phyloP scores from a whole-genome alignment of 306 rosid genomes.

The Malus sieversii region DNA sequence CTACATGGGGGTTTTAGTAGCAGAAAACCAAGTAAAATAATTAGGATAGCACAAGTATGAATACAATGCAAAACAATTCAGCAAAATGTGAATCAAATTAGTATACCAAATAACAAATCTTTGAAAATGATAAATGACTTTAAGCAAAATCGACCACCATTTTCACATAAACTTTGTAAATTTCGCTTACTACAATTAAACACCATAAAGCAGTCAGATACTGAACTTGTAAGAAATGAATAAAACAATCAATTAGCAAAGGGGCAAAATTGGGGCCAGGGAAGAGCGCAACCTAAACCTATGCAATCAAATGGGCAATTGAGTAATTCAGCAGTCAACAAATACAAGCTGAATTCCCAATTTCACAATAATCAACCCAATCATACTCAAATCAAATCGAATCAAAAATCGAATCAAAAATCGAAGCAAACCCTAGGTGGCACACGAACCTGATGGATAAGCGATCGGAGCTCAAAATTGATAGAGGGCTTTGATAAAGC shows the following conservation, averaged over 20 bases:
- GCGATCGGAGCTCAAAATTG: slow-evolving; percentile 20
- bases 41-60: not conserved
- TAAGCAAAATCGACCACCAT: not conserved
- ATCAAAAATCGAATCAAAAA: not conserved
- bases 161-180: not conserved
- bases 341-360: not conserved
- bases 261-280: not conserved
- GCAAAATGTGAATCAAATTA: not conserved
- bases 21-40: not conserved
- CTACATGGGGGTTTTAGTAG: not conserved
- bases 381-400: slow-evolving; percentile 2
- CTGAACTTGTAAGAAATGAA: not conserved
- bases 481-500: slow-evolving; percentile 12
- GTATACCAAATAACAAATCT: not conserved
- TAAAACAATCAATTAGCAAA: not conserved
- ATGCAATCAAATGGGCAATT: not conserved
- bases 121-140: not conserved
- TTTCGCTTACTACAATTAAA: not conserved
- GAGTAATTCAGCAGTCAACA: not conserved
- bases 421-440: slow-evolving; percentile 19
- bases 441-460: slow-evolving; percentile 7
- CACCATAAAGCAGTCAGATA: not conserved
- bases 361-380: not conserved
- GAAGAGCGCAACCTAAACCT: slow-evolving; percentile 4
- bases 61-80: not conserved